These are phyloP conservation scores for Phialophora expanda DNA, from an alignment of 2,329 filamentous ascomycete species.

Conservation along the genomic window DNA sequence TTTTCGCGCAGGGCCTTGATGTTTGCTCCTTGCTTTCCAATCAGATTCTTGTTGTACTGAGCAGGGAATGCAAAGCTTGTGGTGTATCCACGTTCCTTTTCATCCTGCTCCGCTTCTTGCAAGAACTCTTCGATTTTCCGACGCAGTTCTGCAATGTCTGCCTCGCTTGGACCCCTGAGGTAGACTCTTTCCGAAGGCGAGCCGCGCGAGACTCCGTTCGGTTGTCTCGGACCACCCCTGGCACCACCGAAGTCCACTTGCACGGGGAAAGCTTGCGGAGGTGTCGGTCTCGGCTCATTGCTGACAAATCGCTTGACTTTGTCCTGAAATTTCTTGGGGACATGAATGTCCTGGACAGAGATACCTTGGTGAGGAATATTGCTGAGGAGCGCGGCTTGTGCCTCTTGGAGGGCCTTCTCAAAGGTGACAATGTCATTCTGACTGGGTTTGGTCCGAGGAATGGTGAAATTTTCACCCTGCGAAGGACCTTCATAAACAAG, in stretches of 20 bases:
- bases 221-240: slow-evolving; percentile 21
- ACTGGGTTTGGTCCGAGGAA: slow-evolving; percentile 63
- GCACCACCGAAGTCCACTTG: slow-evolving; percentile 50
- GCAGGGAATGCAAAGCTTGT: slow-evolving; percentile 90
- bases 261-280: slow-evolving; percentile 60
- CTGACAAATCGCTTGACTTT: slow-evolving; percentile 65
- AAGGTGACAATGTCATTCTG: slow-evolving; percentile 61
- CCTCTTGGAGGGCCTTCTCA: slow-evolving; percentile 62
- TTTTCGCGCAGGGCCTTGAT: slow-evolving; percentile 72
- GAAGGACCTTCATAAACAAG: slow-evolving; percentile 57
- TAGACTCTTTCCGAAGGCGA: slow-evolving; percentile 34
- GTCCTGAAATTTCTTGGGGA: slow-evolving; percentile 54
- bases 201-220: slow-evolving; percentile 24
- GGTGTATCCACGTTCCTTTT: slow-evolving; percentile 89
- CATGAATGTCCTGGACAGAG: slow-evolving; percentile 36
- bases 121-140: slow-evolving; percentile 79
- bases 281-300: slow-evolving; percentile 32
- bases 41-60: slow-evolving; percentile 87
- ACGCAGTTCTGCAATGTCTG: slow-evolving; percentile 72
- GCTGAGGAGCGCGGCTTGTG: slow-evolving; percentile 61
- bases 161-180: slow-evolving; percentile 68
- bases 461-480: slow-evolving; percentile 35
- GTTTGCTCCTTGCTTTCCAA: slow-evolving; percentile 70
- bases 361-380: slow-evolving; percentile 48
- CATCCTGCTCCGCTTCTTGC: slow-evolving; percentile 85